These are phyloP conservation scores for Suillus occidentalis DNA, from an alignment of 768 basidiomycete genomes.

Conservation along the genomic window DNA sequence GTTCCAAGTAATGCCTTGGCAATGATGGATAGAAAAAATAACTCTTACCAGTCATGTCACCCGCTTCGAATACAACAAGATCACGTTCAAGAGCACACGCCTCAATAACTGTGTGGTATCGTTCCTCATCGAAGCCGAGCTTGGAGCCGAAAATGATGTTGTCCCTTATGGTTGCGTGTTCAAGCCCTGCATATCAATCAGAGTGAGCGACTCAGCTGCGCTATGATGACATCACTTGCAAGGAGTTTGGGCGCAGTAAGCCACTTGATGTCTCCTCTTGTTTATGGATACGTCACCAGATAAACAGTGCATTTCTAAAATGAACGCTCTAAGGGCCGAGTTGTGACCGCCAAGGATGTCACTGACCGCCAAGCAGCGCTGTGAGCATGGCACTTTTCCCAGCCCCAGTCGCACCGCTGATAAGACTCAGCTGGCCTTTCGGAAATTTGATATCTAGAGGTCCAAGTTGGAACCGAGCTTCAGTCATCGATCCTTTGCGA, in stretches of 20 bases:
- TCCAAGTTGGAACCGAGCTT: conserved; percentile 52
- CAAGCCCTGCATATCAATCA: conserved; percentile 52
- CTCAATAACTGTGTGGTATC: conserved; percentile 68
- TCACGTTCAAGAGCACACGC: conserved; percentile 77
- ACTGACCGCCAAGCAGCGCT: conserved; percentile 65
- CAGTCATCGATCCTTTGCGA: conserved; percentile 25
- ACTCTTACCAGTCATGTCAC: conserved; percentile 67
- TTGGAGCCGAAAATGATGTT: conserved; percentile 76
- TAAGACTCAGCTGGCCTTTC: conserved; percentile 51
- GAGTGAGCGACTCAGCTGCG: conserved; percentile 25
- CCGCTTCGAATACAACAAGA: conserved; percentile 68
- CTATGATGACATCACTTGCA: conserved; percentile 37
- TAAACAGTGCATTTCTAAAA: conserved; percentile 57
- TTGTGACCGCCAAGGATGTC: conserved; percentile 7
- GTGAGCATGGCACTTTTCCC: conserved; percentile 67
- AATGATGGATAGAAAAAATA: not conserved
- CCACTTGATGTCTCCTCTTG: conserved; percentile 59
- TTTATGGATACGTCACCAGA: conserved; percentile 54
- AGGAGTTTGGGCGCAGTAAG: conserved; percentile 68
- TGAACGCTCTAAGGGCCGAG: not conserved
- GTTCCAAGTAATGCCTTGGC: not conserved
- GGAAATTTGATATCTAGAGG: conserved; percentile 62
- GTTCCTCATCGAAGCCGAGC: conserved; percentile 55
- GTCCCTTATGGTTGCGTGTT: conserved; percentile 78
- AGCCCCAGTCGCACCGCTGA: conserved; percentile 67